These are phyloP conservation scores for Halenospora varia DNA, from an alignment of 495 filamentous ascomycete genomes.

Conservation along the genomic window DNA sequence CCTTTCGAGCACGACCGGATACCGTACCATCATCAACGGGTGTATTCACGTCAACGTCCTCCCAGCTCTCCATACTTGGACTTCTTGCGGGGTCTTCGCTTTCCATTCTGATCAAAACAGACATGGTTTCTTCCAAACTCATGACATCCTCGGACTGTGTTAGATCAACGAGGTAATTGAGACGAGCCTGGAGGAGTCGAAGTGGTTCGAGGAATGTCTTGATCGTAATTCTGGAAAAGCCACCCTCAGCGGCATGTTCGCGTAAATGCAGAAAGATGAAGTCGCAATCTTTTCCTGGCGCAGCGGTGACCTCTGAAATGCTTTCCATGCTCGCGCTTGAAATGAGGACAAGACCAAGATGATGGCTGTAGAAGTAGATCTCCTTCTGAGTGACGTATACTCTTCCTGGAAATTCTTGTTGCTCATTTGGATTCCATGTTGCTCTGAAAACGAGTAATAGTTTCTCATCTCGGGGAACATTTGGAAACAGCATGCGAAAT, in stretches of 20 bases:
- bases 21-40: constrained; percentile 54
- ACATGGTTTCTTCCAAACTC: constrained; percentile 59
- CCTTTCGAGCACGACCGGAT: constrained; percentile 38
- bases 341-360: constrained; percentile 86
- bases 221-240: constrained; percentile 70
- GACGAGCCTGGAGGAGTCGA: constrained; percentile 70
- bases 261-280: constrained; percentile 87
- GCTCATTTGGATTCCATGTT: constrained; percentile 64
- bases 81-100: constrained; percentile 51
- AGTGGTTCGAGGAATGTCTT: constrained; percentile 92
- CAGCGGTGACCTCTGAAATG: constrained; percentile 84
- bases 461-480: constrained; percentile 67
- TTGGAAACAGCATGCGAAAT: constrained; percentile 86
- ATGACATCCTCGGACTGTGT: constrained; percentile 61
- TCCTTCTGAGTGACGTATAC: constrained; percentile 82
- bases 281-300: constrained; percentile 86
- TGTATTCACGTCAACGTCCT: constrained; percentile 68
- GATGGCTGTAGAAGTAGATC: constrained; percentile 94
- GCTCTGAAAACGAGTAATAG: constrained; percentile 66
- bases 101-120: constrained; percentile 53
- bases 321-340: constrained; percentile 66
- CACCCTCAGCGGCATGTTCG: constrained; percentile 47
- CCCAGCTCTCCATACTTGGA: constrained; percentile 88
- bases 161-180: constrained; percentile 80
- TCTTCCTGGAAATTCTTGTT: constrained; percentile 79